Percentiles rank a stretch among this genome's conserved stretches.
These are phyloP conservation scores for Ceratopteris richardii DNA, from an alignment of 75 land plant species.

Conservation along the genomic window DNA sequence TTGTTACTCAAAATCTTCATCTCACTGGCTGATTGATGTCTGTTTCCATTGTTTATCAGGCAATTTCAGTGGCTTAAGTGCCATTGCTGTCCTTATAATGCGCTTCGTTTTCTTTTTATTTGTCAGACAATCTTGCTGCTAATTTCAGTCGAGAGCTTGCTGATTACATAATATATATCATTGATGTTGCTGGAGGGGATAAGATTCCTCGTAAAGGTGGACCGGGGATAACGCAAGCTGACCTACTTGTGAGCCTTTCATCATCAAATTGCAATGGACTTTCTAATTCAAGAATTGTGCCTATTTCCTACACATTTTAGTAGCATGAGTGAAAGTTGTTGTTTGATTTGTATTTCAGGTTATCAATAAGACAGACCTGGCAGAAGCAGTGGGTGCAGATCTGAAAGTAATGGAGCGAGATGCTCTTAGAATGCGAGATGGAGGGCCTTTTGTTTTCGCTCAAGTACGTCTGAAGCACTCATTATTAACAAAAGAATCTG, in stretches of 20 bases:
- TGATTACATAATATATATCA: constrained; percentile 92
- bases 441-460: constrained; percentile 92
- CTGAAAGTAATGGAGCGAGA: constrained; percentile 90
- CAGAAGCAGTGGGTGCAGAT: constrained; percentile 92
- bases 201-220: constrained; percentile 98
- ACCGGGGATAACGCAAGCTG: constrained; percentile 99
- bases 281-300: not conserved
- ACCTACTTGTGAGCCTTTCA: constrained; percentile 63
- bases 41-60: no score
- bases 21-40: no score
- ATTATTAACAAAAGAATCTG: constrained; percentile 1
- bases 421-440: constrained; percentile 90
- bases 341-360: constrained; percentile 38
- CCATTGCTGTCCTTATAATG: not conserved
- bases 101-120: not conserved
- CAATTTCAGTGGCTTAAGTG: no score
- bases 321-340: no score
- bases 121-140: constrained; percentile 88
- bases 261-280: constrained; percentile 1
- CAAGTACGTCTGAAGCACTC: constrained; percentile 40
- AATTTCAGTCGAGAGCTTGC: constrained; percentile 98
- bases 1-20: no score
- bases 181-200: constrained; percentile 97
- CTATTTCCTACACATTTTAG: no score
- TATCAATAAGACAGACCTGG: constrained; percentile 97